Evolutionary conservation across 495 filamentous ascomycete species (phyloP).

Genomic region (Neurospora sp.): DNA sequence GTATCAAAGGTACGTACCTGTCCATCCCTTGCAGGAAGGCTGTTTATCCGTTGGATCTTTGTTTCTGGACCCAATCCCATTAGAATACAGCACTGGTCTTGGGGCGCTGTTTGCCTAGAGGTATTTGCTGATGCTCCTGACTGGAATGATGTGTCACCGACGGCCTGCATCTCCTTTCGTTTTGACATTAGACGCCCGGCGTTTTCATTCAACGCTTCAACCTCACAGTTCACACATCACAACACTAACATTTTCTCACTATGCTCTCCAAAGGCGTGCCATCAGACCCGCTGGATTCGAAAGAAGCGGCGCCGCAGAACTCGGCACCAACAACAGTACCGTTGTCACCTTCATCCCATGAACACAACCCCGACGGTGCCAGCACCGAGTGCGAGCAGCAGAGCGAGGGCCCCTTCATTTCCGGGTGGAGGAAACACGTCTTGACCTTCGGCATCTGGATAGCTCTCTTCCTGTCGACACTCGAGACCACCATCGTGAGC

Average conservation of each 20-base stretch:
- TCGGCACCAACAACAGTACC: neutral
- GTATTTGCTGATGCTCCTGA: neutral
- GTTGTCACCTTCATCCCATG: neutral
- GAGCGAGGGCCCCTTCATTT: neutral
- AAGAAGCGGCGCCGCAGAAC: neutral
- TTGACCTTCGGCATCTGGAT: neutral
- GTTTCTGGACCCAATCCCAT: neutral
- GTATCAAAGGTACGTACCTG: neutral
- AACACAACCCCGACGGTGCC: neutral
- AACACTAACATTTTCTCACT: neutral
- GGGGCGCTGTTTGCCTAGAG: neutral
- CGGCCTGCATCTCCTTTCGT: neutral
- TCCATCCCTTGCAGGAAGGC: neutral
- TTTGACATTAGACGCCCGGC: neutral
- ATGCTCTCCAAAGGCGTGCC: neutral
- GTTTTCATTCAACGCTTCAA: neutral
- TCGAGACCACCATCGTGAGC: constrained; percentile 49
- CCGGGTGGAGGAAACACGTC: neutral
- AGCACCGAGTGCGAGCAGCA: neutral
- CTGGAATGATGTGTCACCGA: neutral
- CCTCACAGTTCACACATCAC: neutral
- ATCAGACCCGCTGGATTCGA: neutral
- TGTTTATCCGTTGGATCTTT: neutral
- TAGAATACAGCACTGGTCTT: neutral
- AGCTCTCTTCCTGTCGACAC: constrained; percentile 21